These are phyloP conservation scores for Oryza meridionalis DNA, from an alignment of 176 grass and related monocot species.

Conservation along the genomic window DNA sequence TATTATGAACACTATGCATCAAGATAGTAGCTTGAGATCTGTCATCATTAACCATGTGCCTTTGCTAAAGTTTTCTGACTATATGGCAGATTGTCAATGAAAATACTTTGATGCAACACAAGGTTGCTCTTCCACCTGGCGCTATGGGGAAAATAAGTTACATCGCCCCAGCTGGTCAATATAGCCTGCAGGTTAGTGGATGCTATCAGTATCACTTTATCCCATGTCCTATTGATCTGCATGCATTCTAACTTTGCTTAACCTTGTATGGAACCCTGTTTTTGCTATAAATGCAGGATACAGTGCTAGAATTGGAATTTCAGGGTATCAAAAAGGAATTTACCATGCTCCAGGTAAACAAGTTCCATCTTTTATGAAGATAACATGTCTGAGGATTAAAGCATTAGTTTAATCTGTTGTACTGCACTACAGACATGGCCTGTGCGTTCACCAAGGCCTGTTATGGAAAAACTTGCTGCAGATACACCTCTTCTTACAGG, in stretches of 20 bases:
- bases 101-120: slow-evolving; percentile 77
- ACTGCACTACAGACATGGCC: slow-evolving; percentile 66
- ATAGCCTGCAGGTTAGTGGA: slow-evolving; percentile 66
- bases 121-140: slow-evolving; percentile 81
- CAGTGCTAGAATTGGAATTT: slow-evolving; percentile 80
- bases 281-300: slow-evolving; percentile 66
- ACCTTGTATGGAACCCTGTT: slow-evolving; percentile 10
- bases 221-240: neutral
- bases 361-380: neutral
- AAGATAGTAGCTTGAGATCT: neutral
- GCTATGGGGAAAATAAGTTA: slow-evolving; percentile 82
- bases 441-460: slow-evolving; percentile 86
- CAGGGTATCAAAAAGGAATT: slow-evolving; percentile 85
- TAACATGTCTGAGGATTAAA: slow-evolving; percentile 8
- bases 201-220: neutral
- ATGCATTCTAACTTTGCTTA: neutral
- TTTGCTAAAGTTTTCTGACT: slow-evolving; percentile 23
- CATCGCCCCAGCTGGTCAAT: slow-evolving; percentile 80
- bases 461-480: slow-evolving; percentile 77
- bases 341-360: slow-evolving; percentile 81
- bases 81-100: slow-evolving; percentile 69
- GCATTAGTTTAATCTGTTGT: slow-evolving; percentile 23
- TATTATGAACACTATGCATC: slow-evolving; percentile 1
- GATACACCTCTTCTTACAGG: slow-evolving; percentile 90
- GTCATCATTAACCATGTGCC: neutral